Base-by-base conservation (phyloP, 2,329 filamentous ascomycete genomes). In the Trichoderma citrinoviride region DNA sequence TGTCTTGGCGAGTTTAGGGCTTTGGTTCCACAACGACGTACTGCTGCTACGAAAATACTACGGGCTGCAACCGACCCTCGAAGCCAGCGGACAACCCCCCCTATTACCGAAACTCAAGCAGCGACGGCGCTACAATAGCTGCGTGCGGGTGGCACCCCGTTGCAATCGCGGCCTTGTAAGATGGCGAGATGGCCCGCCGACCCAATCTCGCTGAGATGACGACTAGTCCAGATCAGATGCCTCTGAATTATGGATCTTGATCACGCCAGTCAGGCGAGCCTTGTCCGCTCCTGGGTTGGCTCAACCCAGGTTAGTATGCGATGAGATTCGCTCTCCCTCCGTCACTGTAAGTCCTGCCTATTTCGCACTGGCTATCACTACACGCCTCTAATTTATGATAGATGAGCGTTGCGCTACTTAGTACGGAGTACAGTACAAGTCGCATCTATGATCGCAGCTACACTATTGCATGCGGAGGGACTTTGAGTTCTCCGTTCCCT, bases 141-240 rank as follows among this genome's bases (percentile, higher is more conserved):
- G 63, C 43, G 55, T 40, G 63, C 63, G 55, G 63, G 56, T 65
- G 63, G 56, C 49, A 54, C 63, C 63, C 63, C 50, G 49, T 65
- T 65, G 56, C 63, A 61, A 62, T 50, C 49, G 46, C 40, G 60
- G 53, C 56, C 57, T 55, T 43, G 61, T 15, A 29, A 49, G 61
- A 44, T 49, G 56, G 61, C 66, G 29, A 67, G 58, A 67, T 67
- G 56, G 47, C 61, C 55, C 61, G 67, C 58, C 58, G 65, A 68
- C 67, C 64, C 65, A 68, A 70, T 70, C 68, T 68, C 65, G 62
- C 64, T 60, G 64, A 67, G 65, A 66, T 64, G 33, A 62, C 25
- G 44, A 52, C 53, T 65, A 60, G 60, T 41, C 46, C 41, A 63
- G 64, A 66, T 67, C 65, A 69, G 68, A 69, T 69, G 67, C 55